phyloP scores from a whole-genome alignment of 352 stramenopile species.

The Blastocystis sp. region DNA sequence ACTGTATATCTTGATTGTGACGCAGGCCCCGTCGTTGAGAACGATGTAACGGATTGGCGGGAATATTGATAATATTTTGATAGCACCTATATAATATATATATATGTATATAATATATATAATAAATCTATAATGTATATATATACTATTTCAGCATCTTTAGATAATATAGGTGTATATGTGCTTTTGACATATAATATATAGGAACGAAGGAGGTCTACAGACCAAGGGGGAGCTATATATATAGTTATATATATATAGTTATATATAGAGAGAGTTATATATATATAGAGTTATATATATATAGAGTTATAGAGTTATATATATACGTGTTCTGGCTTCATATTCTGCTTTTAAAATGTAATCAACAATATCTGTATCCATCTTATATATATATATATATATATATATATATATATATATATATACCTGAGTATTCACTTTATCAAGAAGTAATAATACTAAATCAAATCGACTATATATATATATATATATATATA shows the following conservation, averaged over 20 bases:
- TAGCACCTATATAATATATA: too few species aligned
- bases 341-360: constrained; percentile 50
- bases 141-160: constrained; percentile 1
- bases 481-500: too few species aligned
- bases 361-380: constrained; percentile 55
- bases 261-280: background rate
- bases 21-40: constrained; percentile 38
- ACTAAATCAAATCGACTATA: constrained; percentile 59
- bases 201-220: constrained; percentile 58
- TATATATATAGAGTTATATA: background rate
- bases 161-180: constrained; percentile 6
- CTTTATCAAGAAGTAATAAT: constrained; percentile 54
- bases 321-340: constrained; percentile 12
- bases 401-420: too few species aligned
- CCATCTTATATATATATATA: constrained; percentile 46
- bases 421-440: constrained; percentile 20
- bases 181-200: constrained; percentile 54
- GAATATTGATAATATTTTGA: constrained; percentile 37
- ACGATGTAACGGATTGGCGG: constrained; percentile 40
- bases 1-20: too few species aligned
- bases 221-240: constrained; percentile 46
- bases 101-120: too few species aligned
- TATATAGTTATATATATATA: background rate
- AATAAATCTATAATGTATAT: too few species aligned
- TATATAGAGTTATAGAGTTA: constrained; percentile 27